Evolutionary conservation across 257 asterid species (phyloP).

Genomic region (Ocimum tenuiflorum): DNA sequence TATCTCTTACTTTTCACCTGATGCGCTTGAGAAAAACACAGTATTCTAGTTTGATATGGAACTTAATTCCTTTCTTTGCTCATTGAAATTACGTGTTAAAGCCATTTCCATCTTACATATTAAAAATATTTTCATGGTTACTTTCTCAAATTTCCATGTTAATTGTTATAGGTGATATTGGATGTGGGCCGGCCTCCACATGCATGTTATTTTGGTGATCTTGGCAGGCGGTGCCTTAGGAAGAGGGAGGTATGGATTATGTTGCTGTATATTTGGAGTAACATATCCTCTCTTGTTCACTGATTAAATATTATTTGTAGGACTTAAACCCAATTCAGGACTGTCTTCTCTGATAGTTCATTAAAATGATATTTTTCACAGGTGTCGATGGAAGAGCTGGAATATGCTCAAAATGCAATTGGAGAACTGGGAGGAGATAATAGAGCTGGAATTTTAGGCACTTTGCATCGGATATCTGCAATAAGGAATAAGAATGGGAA

Average conservation of each 20-base stretch:
- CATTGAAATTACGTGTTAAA: not conserved
- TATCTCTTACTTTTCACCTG: not conserved
- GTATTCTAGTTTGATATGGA: not conserved
- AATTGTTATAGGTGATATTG: conserved; percentile 46
- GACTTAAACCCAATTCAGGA: not conserved
- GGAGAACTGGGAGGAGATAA: conserved; percentile 69
- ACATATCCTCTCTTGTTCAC: not conserved
- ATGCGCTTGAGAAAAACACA: not conserved
- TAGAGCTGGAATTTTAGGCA: conserved; percentile 72
- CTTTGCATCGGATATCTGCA: conserved; percentile 72
- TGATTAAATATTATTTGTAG: not conserved
- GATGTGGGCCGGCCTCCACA: conserved; percentile 74
- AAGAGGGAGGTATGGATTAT: conserved; percentile 42
- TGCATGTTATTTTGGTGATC: conserved; percentile 50
- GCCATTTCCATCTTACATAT: not conserved
- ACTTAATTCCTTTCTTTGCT: not conserved
- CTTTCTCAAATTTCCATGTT: not conserved
- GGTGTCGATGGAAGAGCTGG: conserved; percentile 62
- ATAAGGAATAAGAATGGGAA: conserved; percentile 58
- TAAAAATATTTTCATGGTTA: not conserved
- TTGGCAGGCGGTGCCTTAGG: conserved; percentile 42
- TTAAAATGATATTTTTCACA: conserved; percentile 17
- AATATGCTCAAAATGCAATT: conserved; percentile 50
- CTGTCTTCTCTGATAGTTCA: not conserved
- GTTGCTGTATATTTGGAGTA: not conserved